Conservation (phyloP, 2,329 filamentous ascomycete species). For the Colletotrichum sp. region DNA sequence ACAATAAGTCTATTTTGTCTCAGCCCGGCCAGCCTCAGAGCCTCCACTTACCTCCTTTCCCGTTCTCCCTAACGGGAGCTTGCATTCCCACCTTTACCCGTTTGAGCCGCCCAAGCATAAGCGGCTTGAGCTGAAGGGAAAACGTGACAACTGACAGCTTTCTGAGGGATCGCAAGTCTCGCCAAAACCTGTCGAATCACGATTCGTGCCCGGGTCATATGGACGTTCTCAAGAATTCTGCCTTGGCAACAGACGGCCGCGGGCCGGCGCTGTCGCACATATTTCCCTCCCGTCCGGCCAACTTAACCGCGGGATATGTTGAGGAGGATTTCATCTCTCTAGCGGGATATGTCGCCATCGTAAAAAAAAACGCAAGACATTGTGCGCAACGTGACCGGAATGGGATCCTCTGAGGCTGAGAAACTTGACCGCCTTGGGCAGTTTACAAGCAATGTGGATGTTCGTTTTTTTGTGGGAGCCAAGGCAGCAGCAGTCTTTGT, state of each 20-base stretch:
- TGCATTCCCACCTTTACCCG: background rate
- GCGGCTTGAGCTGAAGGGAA: background rate
- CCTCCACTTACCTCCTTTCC: slow-evolving; percentile 7
- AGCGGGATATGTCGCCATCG: slow-evolving; percentile 1
- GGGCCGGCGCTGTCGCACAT: background rate
- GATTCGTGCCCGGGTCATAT: background rate
- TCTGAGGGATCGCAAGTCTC: background rate
- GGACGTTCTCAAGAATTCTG: background rate
- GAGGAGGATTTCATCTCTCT: background rate
- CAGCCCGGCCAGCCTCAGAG: background rate
- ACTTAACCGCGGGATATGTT: background rate
- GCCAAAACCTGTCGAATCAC: background rate
- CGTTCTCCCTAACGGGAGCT: background rate
- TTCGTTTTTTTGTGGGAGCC: background rate
- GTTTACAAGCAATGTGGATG: background rate
- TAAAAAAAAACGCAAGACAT: background rate
- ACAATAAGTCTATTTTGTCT: slow-evolving; percentile 4
- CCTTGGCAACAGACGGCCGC: background rate
- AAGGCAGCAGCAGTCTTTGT: background rate
- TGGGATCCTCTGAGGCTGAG: background rate
- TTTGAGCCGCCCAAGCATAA: background rate
- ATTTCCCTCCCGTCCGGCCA: background rate
- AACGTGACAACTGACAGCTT: background rate
- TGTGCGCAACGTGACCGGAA: background rate
- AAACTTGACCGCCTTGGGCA: background rate